Conservation (phyloP, 768 basidiomycete genomes). For the Floccularia luteovirens region DNA sequence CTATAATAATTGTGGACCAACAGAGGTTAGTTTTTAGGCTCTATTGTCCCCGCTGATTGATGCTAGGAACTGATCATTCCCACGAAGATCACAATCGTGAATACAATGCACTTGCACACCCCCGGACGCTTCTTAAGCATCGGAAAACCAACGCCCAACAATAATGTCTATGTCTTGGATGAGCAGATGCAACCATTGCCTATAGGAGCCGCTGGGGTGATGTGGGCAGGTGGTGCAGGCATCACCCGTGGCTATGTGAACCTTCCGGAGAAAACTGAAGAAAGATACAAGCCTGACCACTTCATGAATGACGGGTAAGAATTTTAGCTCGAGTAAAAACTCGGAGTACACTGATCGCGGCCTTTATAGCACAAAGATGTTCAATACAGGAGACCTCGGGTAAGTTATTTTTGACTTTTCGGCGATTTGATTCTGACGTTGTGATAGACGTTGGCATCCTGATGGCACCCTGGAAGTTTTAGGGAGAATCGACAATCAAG, state of each 20-base stretch:
- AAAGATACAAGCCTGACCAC: constrained; percentile 42
- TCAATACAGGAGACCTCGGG: constrained; percentile 57
- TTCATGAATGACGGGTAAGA: constrained; percentile 40
- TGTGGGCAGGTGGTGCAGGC: constrained; percentile 63
- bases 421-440: constrained; percentile 3
- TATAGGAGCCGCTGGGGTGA: constrained; percentile 31
- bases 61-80: neutral
- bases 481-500: constrained; percentile 56
- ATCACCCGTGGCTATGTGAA: constrained; percentile 50
- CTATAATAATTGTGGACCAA: constrained; percentile 50
- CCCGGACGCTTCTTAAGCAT: constrained; percentile 34
- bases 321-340: constrained; percentile 1
- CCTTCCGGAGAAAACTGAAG: constrained; percentile 44
- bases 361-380: constrained; percentile 42
- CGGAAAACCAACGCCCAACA: constrained; percentile 49
- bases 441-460: constrained; percentile 34
- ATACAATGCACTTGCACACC: constrained; percentile 43
- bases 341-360: too few relatives aligned
- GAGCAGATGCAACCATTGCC: constrained; percentile 27
- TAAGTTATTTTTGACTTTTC: constrained; percentile 9
- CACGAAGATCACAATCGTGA: constrained; percentile 45
- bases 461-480: constrained; percentile 51
- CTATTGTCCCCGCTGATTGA: neutral
- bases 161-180: constrained; percentile 30
- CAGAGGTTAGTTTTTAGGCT: constrained; percentile 29